Evolutionary conservation across 192 early-diverging fungal species (phyloP).

Genomic region (Lobosporangium transversale): DNA sequence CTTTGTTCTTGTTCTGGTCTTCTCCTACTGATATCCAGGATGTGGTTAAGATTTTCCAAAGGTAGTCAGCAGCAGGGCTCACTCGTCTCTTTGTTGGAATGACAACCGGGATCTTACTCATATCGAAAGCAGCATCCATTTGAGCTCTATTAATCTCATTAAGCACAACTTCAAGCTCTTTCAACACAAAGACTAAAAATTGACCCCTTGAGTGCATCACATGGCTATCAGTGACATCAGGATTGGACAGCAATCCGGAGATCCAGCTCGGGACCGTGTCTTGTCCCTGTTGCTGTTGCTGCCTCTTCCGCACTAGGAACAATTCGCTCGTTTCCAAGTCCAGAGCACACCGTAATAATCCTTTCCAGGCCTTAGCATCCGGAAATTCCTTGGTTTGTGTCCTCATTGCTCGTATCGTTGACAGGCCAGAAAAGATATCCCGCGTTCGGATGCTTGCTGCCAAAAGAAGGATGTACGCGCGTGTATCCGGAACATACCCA

Average conservation of each 20-base stretch:
- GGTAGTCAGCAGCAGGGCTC: conserved; percentile 10
- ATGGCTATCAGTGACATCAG: not conserved
- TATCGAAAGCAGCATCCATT: not conserved
- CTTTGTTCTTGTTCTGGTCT: not conserved
- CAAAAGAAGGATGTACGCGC: conserved; percentile 16
- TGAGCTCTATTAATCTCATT: conserved; percentile 6
- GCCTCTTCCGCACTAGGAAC: not conserved
- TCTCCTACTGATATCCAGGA: conserved; percentile 20
- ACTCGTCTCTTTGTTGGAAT: not conserved
- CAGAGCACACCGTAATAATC: conserved; percentile 30
- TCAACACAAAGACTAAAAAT: conserved; percentile 15
- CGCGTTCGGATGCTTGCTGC: conserved; percentile 26
- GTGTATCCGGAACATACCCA: conserved; percentile 25
- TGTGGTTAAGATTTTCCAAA: conserved; percentile 12
- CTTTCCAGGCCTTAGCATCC: conserved; percentile 50
- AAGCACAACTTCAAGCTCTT: conserved; percentile 12
- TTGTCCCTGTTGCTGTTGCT: not conserved
- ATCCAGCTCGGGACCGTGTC: not conserved
- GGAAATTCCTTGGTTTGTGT: conserved; percentile 10
- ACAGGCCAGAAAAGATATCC: conserved; percentile 24
- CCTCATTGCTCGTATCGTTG: conserved; percentile 14
- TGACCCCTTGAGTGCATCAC: not conserved
- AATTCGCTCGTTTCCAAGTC: conserved; percentile 11
- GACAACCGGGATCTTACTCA: too few species aligned
- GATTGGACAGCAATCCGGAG: not conserved